Conservation (phyloP, 2,329 filamentous ascomycete genomes). For the Neophaeococcomyces aloes region DNA sequence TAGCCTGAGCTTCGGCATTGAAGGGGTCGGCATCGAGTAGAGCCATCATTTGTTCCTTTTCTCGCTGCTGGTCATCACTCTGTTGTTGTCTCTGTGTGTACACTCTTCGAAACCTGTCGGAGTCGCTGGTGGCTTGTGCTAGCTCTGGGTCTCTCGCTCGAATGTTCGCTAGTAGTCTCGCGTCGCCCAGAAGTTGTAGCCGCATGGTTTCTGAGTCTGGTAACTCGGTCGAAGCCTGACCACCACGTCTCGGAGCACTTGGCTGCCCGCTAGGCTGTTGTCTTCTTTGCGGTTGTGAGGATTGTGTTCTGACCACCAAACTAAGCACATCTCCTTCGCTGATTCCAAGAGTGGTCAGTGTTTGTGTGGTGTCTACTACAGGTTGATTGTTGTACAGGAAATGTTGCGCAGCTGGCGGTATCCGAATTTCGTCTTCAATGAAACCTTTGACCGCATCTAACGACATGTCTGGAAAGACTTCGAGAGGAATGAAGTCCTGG, state of each 20-base stretch:
- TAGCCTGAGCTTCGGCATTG: conserved; percentile 78
- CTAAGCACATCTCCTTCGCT: conserved; percentile 86
- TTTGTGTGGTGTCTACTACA: conserved; percentile 66
- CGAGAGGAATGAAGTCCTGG: conserved; percentile 67
- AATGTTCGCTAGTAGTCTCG: conserved; percentile 59
- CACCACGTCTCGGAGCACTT: conserved; percentile 5
- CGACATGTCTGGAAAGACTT: conserved; percentile 72
- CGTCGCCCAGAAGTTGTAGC: conserved; percentile 70
- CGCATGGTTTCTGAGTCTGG: conserved; percentile 69
- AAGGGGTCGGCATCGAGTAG: conserved; percentile 88
- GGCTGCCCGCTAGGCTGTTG: conserved; percentile 11
- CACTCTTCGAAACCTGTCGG: conserved; percentile 63
- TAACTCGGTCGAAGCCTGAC: neutral
- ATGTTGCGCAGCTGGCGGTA: conserved; percentile 63
- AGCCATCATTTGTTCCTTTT: conserved; percentile 73
- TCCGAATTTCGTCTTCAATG: conserved; percentile 70
- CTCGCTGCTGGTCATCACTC: conserved; percentile 60
- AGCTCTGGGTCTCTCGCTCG: conserved; percentile 65
- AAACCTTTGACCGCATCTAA: conserved; percentile 77
- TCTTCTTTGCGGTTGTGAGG: conserved; percentile 24
- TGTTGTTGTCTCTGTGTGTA: conserved; percentile 57
- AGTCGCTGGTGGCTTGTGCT: conserved; percentile 63
- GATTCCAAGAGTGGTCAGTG: conserved; percentile 69
- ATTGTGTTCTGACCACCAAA: conserved; percentile 53
- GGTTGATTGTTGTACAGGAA: conserved; percentile 84